A percentile compares a stretch with the other conserved stretches of the same genome.
These are phyloP conservation scores for Verbena officinalis DNA, from an alignment of 257 asterid species.

Conservation along the genomic window DNA sequence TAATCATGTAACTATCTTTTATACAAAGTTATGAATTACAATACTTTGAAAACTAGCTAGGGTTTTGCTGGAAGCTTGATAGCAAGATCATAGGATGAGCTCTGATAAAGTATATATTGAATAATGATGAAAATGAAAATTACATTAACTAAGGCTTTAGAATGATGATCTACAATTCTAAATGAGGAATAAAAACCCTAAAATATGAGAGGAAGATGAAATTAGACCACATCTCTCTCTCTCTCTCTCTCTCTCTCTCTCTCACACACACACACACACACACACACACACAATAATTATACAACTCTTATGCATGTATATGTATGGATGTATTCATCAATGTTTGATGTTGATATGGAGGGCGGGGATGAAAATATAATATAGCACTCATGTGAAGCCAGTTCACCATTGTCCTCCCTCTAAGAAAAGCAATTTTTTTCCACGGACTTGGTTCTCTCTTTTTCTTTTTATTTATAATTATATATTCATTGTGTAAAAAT, in stretches of 20 bases:
- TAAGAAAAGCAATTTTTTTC: constrained; percentile 39
- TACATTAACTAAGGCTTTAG: constrained; percentile 24
- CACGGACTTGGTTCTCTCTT: constrained; percentile 36
- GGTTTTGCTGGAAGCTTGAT: constrained; percentile 29
- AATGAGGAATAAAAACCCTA: constrained; percentile 64
- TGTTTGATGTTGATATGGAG: constrained; percentile 42
- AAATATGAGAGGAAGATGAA: constrained; percentile 46
- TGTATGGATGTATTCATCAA: constrained; percentile 30
- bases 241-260: constrained; percentile 31
- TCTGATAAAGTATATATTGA: constrained; percentile 13
- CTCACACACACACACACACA: too few species aligned
- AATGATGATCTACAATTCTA: constrained; percentile 34
- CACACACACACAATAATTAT: constrained; percentile 33
- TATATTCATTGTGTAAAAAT: background rate
- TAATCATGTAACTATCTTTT: background rate
- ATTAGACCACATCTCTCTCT: constrained; percentile 29
- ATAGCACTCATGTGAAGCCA: constrained; percentile 61
- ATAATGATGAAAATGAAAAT: constrained; percentile 16
- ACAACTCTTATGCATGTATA: constrained; percentile 24
- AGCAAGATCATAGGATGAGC: constrained; percentile 24
- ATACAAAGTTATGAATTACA: constrained; percentile 21
- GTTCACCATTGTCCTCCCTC: constrained; percentile 49
- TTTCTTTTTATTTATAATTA: background rate
- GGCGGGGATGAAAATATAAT: constrained; percentile 30
- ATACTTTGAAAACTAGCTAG: constrained; percentile 34